Percentiles rank a stretch among this genome's conserved stretches.
These are phyloP conservation scores for Fusarium protoensiforme DNA, from an alignment of 2,329 filamentous ascomycete species.

Conservation along the genomic window DNA sequence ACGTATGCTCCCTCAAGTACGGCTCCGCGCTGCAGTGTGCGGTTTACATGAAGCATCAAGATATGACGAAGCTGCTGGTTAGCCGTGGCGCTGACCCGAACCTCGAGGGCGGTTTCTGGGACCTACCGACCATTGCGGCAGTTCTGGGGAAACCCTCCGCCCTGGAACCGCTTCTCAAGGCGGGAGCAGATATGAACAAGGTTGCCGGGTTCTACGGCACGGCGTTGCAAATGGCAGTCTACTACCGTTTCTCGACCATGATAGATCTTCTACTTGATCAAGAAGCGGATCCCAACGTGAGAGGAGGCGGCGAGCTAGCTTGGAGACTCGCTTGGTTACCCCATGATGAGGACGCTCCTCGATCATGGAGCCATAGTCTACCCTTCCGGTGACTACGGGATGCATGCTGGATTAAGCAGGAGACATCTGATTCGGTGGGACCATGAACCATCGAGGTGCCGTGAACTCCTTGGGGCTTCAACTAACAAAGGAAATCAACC, in stretches of 20 bases:
- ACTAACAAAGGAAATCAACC: no score
- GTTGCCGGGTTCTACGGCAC: background rate
- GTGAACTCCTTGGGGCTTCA: no score
- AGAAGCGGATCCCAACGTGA: background rate
- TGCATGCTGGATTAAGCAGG: no score
- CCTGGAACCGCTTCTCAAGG: background rate
- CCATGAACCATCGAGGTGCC: no score
- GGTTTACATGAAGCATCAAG: background rate
- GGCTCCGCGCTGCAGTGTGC: background rate
- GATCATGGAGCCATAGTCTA: background rate
- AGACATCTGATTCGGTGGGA: no score
- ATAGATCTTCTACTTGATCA: background rate
- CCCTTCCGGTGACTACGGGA: background rate
- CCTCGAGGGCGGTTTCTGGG: background rate
- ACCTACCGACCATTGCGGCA: background rate
- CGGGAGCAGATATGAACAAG: background rate
- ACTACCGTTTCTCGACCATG: no score
- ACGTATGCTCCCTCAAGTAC: background rate
- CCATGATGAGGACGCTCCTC: background rate
- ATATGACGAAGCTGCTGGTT: background rate
- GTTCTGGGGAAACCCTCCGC: background rate
- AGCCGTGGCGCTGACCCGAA: background rate
- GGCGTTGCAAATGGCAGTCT: background rate
- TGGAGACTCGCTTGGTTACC: background rate
- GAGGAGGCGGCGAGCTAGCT: background rate